Base-by-base conservation (phyloP, 768 basidiomycete genomes). In the Tricholoma bakamatsutake region DNA sequence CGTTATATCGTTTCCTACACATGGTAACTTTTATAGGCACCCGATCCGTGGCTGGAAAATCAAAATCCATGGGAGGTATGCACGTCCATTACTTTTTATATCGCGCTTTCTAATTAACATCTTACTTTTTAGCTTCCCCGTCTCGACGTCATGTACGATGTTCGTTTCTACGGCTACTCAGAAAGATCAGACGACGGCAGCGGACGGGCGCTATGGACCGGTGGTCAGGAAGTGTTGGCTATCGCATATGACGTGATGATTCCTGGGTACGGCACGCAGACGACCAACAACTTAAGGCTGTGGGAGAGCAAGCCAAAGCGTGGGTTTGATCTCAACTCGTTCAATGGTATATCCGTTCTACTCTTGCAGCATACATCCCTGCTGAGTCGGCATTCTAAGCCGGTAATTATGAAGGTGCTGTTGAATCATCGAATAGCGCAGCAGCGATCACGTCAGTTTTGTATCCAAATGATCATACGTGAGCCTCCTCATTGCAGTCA, bases 211-310 rank as follows among this genome's bases (percentile, higher is more conserved):
- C 62, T 79, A 13, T 93, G 90, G 90, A 80, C 83, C 17, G 96
- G 95, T 7, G 96, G 96, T 0, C 90, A 95, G 71, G 93, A 97
- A 70, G 93, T 97, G 30, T 68, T 96, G 28, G 96, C 96, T 0
- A 80, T 94, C 43, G 96, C 95, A 0, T 95, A 96, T 66, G 96
- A 98, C 67, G 86, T 92, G 17, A 96, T 96, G 75, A 90, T 98
- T 61, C 94, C 95, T 4, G 88, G 92, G 3, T 93, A 83, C 66
- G 79, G 78, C 24, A 94, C 90, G 40, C 80, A 78, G 70, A 93
- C 86, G 59, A 93, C 91, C 50, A 95, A 96, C 76, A 98, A 97
- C 71, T 74, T 98, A 62, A 77, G 89, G 58, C 76, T 84, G 53
- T 91, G 85, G 91, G 91, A 88, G 75, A 86, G 79, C 66, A 87